Evolutionary conservation across 192 early-diverging fungal genomes (phyloP).

Genomic region (Gonapodya prolifera): DNA sequence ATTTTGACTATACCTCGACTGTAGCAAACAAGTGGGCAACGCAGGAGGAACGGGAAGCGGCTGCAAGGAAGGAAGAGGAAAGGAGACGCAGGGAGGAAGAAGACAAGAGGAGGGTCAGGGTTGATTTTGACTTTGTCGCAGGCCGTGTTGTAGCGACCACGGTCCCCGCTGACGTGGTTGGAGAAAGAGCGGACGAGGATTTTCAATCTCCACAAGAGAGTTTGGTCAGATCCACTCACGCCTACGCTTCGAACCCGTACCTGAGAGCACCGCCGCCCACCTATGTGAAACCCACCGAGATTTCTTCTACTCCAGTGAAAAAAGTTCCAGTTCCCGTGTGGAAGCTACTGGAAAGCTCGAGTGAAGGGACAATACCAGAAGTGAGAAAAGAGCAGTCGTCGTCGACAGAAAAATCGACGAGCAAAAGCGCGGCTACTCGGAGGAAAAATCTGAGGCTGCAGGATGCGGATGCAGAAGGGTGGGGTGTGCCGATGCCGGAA

Average conservation of each 20-base stretch:
- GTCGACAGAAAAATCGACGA: no score
- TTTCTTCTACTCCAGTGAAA: not conserved
- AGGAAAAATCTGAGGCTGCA: no score
- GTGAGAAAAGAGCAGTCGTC: not conserved
- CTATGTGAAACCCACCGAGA: not conserved
- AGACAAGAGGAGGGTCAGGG: not conserved
- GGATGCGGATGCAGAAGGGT: no score
- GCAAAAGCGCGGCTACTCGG: no score
- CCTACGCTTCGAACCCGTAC: not conserved
- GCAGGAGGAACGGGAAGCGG: not conserved
- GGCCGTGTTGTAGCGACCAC: not conserved
- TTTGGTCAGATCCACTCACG: no score
- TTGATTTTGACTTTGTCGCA: not conserved
- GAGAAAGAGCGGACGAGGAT: not conserved
- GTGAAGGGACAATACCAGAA: not conserved
- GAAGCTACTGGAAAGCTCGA: not conserved
- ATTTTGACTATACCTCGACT: not conserved
- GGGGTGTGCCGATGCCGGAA: no score
- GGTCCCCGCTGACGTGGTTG: not conserved
- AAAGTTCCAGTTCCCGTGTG: not conserved
- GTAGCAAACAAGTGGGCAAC: not conserved
- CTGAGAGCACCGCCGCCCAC: not conserved
- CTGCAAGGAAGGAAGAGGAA: not conserved
- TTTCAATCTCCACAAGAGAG: not conserved
- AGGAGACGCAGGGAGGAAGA: not conserved